A percentile compares a stretch with the other conserved stretches of the same genome.
phyloP scores from a whole-genome alignment of 257 asterid species.

The Ocimum tenuiflorum region DNA sequence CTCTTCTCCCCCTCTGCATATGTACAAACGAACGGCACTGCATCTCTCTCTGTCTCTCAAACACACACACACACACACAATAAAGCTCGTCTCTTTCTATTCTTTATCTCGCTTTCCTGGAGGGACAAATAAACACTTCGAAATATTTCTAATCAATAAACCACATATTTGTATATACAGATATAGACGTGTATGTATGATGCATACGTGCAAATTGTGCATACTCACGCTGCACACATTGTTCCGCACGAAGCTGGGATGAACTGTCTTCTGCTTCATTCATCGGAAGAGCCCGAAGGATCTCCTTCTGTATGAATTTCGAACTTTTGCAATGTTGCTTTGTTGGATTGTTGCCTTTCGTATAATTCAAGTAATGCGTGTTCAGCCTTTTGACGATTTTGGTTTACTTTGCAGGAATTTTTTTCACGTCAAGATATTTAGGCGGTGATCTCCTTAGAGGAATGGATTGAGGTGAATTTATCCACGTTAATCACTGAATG shows the following conservation, averaged over 20 bases:
- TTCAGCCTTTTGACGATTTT: conserved; percentile 17
- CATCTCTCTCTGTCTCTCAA: conserved; percentile 2
- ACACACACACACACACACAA: conserved; percentile 9
- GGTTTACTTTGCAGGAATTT: conserved; percentile 27
- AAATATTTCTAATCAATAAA: conserved; percentile 14
- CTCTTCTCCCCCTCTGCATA: neutral
- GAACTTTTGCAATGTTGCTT: conserved; percentile 1
- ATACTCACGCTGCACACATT: conserved; percentile 21
- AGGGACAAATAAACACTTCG: conserved; percentile 18
- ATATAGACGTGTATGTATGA: conserved; percentile 6
- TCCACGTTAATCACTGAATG: conserved; percentile 23
- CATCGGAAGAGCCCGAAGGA: conserved; percentile 9
- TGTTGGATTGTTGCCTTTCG: conserved; percentile 24
- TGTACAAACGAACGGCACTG: conserved; percentile 16
- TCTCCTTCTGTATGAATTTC: conserved; percentile 24
- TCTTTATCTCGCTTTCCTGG: neutral
- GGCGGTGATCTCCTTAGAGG: conserved; percentile 49
- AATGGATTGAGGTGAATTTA: conserved; percentile 28
- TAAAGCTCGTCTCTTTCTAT: conserved; percentile 24
- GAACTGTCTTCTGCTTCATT: conserved; percentile 22
- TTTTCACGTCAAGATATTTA: conserved; percentile 15
- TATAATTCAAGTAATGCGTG: conserved; percentile 51
- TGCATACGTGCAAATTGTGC: conserved; percentile 23
- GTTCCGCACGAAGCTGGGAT: conserved; percentile 24
- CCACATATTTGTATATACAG: conserved; percentile 1